Percentiles rank a stretch among this genome's conserved stretches.
phyloP scores from a whole-genome alignment of 2,329 filamentous ascomycete genomes.

The Epichloe sp. region DNA sequence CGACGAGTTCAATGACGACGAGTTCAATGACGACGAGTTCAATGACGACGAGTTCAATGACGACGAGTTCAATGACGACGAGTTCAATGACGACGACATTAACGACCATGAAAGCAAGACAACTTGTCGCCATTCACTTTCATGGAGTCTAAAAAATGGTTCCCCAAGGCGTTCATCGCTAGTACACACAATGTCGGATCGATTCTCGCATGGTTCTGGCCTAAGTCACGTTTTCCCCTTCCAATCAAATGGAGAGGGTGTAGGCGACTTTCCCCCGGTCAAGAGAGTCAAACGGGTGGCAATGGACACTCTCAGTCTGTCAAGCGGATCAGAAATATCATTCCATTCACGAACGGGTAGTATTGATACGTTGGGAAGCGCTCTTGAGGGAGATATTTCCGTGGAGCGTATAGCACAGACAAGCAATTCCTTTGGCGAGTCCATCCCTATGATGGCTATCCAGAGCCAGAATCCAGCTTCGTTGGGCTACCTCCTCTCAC shows the following conservation, averaged over 20 bases:
- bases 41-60: conserved; percentile 27
- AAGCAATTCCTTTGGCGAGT: conserved; percentile 60
- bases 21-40: conserved; percentile 31
- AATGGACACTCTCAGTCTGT: conserved; percentile 81
- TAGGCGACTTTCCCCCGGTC: conserved; percentile 20
- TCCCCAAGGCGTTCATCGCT: conserved; percentile 30
- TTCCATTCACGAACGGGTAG: conserved; percentile 70
- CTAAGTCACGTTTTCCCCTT: conserved; percentile 89
- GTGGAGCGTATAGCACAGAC: conserved; percentile 66
- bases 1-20: conserved; percentile 27
- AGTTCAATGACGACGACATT: conserved; percentile 28
- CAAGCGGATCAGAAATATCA: conserved; percentile 72
- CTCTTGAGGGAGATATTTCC: conserved; percentile 74
- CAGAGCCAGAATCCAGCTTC: conserved; percentile 57
- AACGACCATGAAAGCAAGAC: conserved; percentile 33
- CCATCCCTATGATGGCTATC: conserved; percentile 76
- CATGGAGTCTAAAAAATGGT: conserved; percentile 34
- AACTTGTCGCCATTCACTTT: conserved; percentile 31
- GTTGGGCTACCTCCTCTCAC: conserved; percentile 66
- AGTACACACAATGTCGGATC: conserved; percentile 30
- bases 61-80: conserved; percentile 38
- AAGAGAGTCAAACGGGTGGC: conserved; percentile 66
- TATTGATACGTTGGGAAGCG: conserved; percentile 58
- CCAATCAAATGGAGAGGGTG: conserved; percentile 40
- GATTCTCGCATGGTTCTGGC: conserved; percentile 41